Conservation (phyloP, 148 eudicot genomes). For the Vaccinium corymbosum region DNA sequence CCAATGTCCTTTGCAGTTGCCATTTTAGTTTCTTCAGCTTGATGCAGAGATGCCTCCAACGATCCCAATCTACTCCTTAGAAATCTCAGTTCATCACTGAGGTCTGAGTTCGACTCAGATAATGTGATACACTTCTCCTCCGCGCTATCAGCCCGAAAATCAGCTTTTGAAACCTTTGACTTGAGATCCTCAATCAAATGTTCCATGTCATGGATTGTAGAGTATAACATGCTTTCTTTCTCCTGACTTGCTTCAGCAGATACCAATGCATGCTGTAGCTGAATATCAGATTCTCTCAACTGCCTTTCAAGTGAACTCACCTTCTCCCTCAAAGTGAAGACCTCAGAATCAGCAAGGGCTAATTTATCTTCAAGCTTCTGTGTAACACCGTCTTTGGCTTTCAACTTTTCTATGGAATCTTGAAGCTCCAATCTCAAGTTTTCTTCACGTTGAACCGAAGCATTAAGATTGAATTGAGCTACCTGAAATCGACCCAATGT, state of each 20-base stretch:
- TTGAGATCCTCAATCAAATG: constrained; percentile 63
- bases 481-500: constrained; percentile 50
- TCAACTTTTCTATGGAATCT: constrained; percentile 36
- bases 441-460: constrained; percentile 49
- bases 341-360: constrained; percentile 28
- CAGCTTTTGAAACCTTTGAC: constrained; percentile 58
- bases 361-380: constrained; percentile 25
- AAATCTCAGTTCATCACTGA: constrained; percentile 57
- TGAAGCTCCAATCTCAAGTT: constrained; percentile 45
- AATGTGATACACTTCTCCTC: constrained; percentile 68
- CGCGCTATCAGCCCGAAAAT: constrained; percentile 56
- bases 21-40: constrained; percentile 60
- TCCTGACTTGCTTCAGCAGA: constrained; percentile 78
- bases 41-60: constrained; percentile 71
- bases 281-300: constrained; percentile 50
- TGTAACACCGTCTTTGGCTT: constrained; percentile 30
- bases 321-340: constrained; percentile 34
- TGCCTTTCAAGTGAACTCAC: constrained; percentile 49
- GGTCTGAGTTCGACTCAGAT: constrained; percentile 63
- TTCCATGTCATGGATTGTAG: constrained; percentile 75
- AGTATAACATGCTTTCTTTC: constrained; percentile 54
- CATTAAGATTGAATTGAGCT: constrained; percentile 43
- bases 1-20: constrained; percentile 70
- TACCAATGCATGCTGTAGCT: constrained; percentile 65
- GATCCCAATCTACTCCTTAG: constrained; percentile 47